These are phyloP conservation scores for Phytopythium helicoides DNA, from an alignment of 352 stramenopile genomes.

Conservation along the genomic window DNA sequence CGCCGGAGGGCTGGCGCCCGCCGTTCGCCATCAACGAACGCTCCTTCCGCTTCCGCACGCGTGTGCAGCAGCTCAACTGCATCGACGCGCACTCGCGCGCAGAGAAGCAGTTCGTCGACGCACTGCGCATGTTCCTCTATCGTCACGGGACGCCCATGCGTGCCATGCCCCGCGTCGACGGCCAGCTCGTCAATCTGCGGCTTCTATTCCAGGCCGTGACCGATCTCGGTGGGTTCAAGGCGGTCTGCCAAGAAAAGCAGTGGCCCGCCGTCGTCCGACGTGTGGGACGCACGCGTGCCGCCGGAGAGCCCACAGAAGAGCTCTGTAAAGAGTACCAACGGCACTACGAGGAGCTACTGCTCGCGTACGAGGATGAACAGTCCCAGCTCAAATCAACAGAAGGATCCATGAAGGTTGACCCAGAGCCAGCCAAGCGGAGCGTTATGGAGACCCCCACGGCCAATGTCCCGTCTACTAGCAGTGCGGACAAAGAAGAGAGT, in stretches of 20 bases:
- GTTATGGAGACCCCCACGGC: slow-evolving; percentile 7
- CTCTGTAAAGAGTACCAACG: slow-evolving; percentile 49
- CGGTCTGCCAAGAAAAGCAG: slow-evolving; percentile 27
- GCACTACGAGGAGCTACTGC: slow-evolving; percentile 51
- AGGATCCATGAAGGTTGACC: not conserved
- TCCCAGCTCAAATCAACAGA: not conserved
- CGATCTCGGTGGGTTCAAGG: slow-evolving; percentile 47
- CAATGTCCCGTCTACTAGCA: not conserved
- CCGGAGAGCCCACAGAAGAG: slow-evolving; percentile 35
- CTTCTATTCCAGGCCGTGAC: slow-evolving; percentile 66
- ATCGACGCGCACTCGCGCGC: slow-evolving; percentile 79
- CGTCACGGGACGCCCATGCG: slow-evolving; percentile 75
- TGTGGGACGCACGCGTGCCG: slow-evolving; percentile 52
- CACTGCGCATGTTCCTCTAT: slow-evolving; percentile 81
- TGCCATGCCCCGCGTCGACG: slow-evolving; percentile 64
- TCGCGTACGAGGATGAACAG: slow-evolving; percentile 56
- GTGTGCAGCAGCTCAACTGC: slow-evolving; percentile 95
- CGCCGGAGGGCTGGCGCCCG: slow-evolving; percentile 92
- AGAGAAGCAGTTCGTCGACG: slow-evolving; percentile 81
- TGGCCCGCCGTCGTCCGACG: slow-evolving; percentile 65
- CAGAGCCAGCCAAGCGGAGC: not conserved
- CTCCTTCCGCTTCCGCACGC: slow-evolving; percentile 91
- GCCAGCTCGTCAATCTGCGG: slow-evolving; percentile 69
- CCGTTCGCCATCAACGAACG: slow-evolving; percentile 87
- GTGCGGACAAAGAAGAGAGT: not conserved